A percentile compares a stretch with the other conserved stretches of the same genome.
Evolutionary conservation across 257 asterid species (phyloP).

Genomic region (Leptodermis oblonga): DNA sequence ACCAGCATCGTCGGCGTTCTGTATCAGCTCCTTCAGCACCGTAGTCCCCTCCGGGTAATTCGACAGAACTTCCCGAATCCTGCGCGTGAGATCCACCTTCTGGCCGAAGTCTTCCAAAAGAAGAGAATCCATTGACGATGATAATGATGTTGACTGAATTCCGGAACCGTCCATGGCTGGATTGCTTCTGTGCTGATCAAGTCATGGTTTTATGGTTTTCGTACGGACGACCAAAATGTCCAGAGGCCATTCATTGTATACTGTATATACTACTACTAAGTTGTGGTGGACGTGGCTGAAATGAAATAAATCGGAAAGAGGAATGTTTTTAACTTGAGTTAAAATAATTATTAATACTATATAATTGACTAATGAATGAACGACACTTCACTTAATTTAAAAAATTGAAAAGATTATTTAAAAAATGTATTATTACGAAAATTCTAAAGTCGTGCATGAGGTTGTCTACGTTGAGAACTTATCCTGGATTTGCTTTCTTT

Average conservation of each 20-base stretch:
- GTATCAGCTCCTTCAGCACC: constrained; percentile 89
- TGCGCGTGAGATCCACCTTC: constrained; percentile 89
- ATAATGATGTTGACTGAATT: constrained; percentile 3
- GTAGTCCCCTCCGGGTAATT: constrained; percentile 98
- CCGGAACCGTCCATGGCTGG: constrained; percentile 2
- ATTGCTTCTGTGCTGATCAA: constrained; percentile 3
- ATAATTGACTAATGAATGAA: no score
- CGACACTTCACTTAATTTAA: no score
- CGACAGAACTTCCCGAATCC: constrained; percentile 87
- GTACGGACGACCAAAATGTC: neutral
- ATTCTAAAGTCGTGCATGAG: no score
- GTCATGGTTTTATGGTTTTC: constrained; percentile 1
- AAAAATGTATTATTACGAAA: no score
- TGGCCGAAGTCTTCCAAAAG: constrained; percentile 94
- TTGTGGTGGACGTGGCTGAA: neutral
- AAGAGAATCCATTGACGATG: constrained; percentile 25
- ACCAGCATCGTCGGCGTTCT: constrained; percentile 98
- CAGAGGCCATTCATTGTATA: neutral
- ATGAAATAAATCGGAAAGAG: no score
- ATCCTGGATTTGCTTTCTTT: no score
- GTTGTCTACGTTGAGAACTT: no score
- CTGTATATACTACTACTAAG: neutral
- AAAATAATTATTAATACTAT: no score
- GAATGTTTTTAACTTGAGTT: no score
- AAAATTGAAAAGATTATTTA: no score